Evolutionary conservation across 2,329 filamentous ascomycete species (phyloP).

Genomic region (Neopestalotiopsis rosae): DNA sequence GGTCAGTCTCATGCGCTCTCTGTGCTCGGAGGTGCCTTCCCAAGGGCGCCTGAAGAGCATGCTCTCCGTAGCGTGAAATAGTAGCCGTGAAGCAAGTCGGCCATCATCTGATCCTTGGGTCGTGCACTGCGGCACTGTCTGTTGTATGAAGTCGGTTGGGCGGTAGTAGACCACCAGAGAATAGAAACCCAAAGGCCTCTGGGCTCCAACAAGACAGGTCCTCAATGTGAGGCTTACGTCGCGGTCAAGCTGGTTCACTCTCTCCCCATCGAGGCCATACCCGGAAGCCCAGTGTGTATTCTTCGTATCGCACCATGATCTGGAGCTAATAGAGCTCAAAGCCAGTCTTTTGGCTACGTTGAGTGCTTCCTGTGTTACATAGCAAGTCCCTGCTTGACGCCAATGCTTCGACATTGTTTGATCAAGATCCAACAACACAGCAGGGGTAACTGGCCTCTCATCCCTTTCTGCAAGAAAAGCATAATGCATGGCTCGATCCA

Average conservation of each 20-base stretch:
- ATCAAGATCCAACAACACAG: background rate
- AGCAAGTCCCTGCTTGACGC: background rate
- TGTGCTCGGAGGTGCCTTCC: background rate
- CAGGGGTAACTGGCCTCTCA: background rate
- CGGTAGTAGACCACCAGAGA: background rate
- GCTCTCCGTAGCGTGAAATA: background rate
- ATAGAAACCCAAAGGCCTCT: background rate
- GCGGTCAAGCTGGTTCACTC: background rate
- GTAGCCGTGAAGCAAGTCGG: background rate
- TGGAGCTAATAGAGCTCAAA: background rate
- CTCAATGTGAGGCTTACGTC: background rate
- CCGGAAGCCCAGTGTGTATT: background rate
- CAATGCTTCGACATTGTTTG: background rate
- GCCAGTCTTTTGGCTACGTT: background rate
- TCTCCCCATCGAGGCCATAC: background rate
- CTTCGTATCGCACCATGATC: background rate
- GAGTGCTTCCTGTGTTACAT: background rate
- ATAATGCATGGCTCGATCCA: slow-evolving; percentile 12
- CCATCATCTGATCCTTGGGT: background rate
- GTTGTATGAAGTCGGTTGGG: background rate
- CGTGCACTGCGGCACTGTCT: background rate
- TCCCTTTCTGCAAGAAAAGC: slow-evolving; percentile 8
- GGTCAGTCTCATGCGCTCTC: background rate
- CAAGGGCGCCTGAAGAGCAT: background rate
- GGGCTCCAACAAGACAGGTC: background rate